Evolutionary conservation across 2,329 filamentous ascomycete species (phyloP).

Genomic region (Mycogone perniciosa): DNA sequence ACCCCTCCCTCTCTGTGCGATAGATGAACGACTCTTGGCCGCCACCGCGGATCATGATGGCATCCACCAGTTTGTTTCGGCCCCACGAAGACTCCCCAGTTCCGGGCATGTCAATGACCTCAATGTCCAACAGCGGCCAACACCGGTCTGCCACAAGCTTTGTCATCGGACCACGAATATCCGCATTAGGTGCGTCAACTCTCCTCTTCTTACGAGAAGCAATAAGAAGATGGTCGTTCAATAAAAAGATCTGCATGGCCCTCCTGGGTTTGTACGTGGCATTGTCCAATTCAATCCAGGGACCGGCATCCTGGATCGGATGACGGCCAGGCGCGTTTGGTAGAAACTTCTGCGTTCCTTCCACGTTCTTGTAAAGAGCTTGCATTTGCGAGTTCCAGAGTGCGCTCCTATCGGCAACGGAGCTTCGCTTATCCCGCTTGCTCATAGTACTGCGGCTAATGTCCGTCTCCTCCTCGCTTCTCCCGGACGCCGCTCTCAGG

Average conservation of each 20-base stretch:
- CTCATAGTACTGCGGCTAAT: slow-evolving; percentile 51
- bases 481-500: slow-evolving; percentile 53
- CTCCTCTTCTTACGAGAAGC: slow-evolving; percentile 92
- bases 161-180: slow-evolving; percentile 49
- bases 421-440: slow-evolving; percentile 79
- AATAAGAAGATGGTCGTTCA: slow-evolving; percentile 91
- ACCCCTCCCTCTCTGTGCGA: slow-evolving; percentile 75
- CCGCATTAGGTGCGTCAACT: slow-evolving; percentile 54
- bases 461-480: slow-evolving; percentile 40
- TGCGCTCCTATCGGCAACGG: slow-evolving; percentile 64
- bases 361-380: slow-evolving; percentile 92
- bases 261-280: slow-evolving; percentile 92
- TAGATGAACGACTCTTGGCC: slow-evolving; percentile 93
- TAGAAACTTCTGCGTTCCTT: slow-evolving; percentile 94
- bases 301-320: slow-evolving; percentile 84
- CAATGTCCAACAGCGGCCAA: slow-evolving; percentile 88
- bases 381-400: slow-evolving; percentile 64
- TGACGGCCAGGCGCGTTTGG: slow-evolving; percentile 87
- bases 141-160: slow-evolving; percentile 92
- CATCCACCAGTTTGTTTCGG: slow-evolving; percentile 66
- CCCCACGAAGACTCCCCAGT: slow-evolving; percentile 49
- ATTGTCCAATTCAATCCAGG: slow-evolving; percentile 95
- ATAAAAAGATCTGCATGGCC: slow-evolving; percentile 81
- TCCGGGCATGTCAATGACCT: slow-evolving; percentile 80
- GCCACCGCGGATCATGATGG: slow-evolving; percentile 80